phyloP scores from a whole-genome alignment of 2,329 filamentous ascomycete genomes.

The Pleoardoris graminearum region DNA sequence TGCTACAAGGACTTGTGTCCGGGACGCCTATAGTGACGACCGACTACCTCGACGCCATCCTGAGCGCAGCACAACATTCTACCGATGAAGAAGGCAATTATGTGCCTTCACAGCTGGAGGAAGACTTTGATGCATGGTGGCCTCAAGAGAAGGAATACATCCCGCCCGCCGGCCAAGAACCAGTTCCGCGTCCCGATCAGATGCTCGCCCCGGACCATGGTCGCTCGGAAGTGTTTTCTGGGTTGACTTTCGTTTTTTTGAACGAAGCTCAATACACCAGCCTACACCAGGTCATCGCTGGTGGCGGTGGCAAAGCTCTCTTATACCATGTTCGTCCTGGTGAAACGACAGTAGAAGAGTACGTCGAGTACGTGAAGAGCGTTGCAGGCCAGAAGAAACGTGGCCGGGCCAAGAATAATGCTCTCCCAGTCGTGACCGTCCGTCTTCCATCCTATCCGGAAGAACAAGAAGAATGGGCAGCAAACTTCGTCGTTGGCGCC shows the following conservation, averaged over 20 bases:
- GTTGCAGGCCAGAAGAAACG: constrained; percentile 74
- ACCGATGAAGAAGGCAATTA: constrained; percentile 50
- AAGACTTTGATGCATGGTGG: constrained; percentile 79
- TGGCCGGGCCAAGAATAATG: constrained; percentile 65
- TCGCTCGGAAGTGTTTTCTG: constrained; percentile 75
- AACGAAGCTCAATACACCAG: constrained; percentile 74
- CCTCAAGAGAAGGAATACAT: constrained; percentile 73
- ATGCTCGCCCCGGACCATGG: constrained; percentile 70
- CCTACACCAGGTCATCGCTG: constrained; percentile 73
- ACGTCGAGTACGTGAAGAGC: constrained; percentile 75
- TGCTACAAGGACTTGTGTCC: constrained; percentile 82
- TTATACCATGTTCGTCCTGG: constrained; percentile 64
- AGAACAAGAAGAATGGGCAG: constrained; percentile 66
- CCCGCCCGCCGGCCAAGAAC: constrained; percentile 75
- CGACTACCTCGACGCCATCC: constrained; percentile 73
- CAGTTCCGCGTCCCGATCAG: constrained; percentile 66
- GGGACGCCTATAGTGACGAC: constrained; percentile 75
- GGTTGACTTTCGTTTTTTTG: constrained; percentile 88
- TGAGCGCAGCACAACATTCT: constrained; percentile 58
- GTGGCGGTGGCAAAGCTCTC: constrained; percentile 81
- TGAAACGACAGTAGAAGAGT: constrained; percentile 71
- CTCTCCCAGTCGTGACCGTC: constrained; percentile 77
- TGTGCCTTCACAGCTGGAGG: constrained; percentile 66
- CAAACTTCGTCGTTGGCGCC: constrained; percentile 68
- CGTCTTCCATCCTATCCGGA: constrained; percentile 58